Evolutionary conservation across 2,329 filamentous ascomycete genomes (phyloP).

Genomic region (Sporothrix curviconia): DNA sequence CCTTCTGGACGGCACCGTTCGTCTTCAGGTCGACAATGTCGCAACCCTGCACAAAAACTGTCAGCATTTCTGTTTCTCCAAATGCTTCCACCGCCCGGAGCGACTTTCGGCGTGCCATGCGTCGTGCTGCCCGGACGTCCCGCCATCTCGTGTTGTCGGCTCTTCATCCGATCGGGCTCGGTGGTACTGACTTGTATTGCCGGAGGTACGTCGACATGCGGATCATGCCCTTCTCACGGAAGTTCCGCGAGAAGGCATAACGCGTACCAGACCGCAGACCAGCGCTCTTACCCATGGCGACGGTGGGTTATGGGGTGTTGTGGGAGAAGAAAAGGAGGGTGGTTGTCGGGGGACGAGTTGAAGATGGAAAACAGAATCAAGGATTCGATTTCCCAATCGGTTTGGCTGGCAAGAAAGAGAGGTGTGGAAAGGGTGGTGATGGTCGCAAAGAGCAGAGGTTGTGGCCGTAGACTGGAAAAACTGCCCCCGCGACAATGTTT

Average conservation of each 20-base stretch:
- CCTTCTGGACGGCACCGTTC: slow-evolving; percentile 98
- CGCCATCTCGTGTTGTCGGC: neutral
- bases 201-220: slow-evolving; percentile 87
- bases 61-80: slow-evolving; percentile 24
- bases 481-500: slow-evolving; percentile 15
- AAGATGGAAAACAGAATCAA: slow-evolving; percentile 2
- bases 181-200: slow-evolving; percentile 68
- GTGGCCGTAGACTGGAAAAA: slow-evolving; percentile 9
- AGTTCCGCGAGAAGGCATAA: slow-evolving; percentile 89
- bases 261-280: slow-evolving; percentile 83
- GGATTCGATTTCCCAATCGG: slow-evolving; percentile 4
- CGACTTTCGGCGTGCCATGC: too few relatives aligned
- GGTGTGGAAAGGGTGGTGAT: slow-evolving; percentile 12
- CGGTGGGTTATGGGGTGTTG: slow-evolving; percentile 27
- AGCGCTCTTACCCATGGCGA: slow-evolving; percentile 73
- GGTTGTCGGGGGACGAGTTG: neutral
- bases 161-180: slow-evolving; percentile 3
- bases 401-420: neutral
- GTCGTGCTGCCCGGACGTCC: too few relatives aligned
- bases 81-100: too few relatives aligned
- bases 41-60: slow-evolving; percentile 59
- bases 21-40: slow-evolving; percentile 98
- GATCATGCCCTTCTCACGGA: slow-evolving; percentile 95
- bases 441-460: slow-evolving; percentile 4
- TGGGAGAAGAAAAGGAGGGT: neutral